Conservation (phyloP, 495 filamentous ascomycete genomes). For the Copromyces sp. region DNA sequence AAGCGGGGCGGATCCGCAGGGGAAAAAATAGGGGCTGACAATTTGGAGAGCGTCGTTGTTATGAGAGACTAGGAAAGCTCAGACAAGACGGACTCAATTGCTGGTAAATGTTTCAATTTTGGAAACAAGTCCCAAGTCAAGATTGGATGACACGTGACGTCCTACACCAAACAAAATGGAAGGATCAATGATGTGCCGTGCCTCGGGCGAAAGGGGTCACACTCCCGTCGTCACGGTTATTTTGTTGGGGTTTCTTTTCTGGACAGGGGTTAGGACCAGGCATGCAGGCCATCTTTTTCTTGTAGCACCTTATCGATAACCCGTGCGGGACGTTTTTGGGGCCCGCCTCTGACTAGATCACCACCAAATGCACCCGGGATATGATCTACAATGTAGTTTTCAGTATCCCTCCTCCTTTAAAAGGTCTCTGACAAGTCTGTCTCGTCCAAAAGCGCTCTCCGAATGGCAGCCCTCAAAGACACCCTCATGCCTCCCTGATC, state of each 20-base stretch:
- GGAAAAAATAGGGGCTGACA: no score
- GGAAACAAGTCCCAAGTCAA: neutral
- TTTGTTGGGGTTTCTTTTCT: neutral
- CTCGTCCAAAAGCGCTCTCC: conserved; percentile 5
- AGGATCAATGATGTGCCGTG: neutral
- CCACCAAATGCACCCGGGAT: conserved; percentile 19
- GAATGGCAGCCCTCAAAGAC: conserved; percentile 16
- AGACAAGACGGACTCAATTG: neutral
- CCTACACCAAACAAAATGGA: neutral
- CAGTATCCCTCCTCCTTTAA: conserved; percentile 21
- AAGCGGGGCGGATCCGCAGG: no score
- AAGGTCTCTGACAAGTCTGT: conserved; percentile 12
- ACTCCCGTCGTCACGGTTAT: neutral
- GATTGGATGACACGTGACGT: neutral
- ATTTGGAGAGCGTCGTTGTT: no score
- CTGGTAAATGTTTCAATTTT: neutral
- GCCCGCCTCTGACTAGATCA: conserved; percentile 5
- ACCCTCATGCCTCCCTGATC: conserved; percentile 15
- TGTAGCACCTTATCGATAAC: conserved; percentile 14
- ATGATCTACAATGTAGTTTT: conserved; percentile 33
- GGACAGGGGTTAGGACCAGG: neutral
- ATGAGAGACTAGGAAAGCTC: neutral
- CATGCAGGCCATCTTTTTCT: neutral
- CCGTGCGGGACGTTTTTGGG: conserved; percentile 1
- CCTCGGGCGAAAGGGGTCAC: conserved; percentile 13